Conservation (phyloP, 352 stramenopile genomes). For the Pythium volutum region DNA sequence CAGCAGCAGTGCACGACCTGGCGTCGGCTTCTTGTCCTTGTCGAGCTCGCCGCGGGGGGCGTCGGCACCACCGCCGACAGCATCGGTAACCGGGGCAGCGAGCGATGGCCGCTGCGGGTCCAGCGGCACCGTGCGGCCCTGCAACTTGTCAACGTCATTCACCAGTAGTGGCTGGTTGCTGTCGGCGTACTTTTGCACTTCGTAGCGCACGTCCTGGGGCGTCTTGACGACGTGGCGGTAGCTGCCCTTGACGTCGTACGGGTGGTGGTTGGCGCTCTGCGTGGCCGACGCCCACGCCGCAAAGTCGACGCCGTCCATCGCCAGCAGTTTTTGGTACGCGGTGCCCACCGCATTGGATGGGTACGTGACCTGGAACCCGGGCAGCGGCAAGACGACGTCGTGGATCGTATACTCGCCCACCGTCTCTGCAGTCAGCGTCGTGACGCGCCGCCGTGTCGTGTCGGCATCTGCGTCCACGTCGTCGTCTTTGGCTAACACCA, state of each 20-base stretch:
- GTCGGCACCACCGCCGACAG: not conserved
- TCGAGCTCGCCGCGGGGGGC: not conserved
- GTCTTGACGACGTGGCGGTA: constrained; percentile 44
- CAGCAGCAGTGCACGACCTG: constrained; percentile 29
- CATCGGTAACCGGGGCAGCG: not conserved
- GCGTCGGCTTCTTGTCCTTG: constrained; percentile 7
- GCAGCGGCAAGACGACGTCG: constrained; percentile 94
- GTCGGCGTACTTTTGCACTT: constrained; percentile 75
- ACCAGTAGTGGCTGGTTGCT: constrained; percentile 73
- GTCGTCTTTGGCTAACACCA: constrained; percentile 8
- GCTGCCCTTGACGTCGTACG: constrained; percentile 65
- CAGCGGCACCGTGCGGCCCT: constrained; percentile 9
- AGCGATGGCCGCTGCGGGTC: not conserved
- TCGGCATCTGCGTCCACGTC: not conserved
- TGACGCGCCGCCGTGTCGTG: constrained; percentile 27
- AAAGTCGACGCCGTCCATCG: constrained; percentile 36
- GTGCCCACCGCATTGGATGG: constrained; percentile 64
- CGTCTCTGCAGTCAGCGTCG: constrained; percentile 83
- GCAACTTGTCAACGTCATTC: constrained; percentile 74
- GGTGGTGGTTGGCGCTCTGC: constrained; percentile 40
- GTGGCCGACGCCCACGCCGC: constrained; percentile 21
- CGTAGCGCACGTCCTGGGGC: constrained; percentile 60
- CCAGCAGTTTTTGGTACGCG: constrained; percentile 27
- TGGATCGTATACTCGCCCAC: constrained; percentile 85
- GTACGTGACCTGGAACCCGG: constrained; percentile 86